Conservation (phyloP, 768 basidiomycete species). For the Kwoniella shandongensis region DNA sequence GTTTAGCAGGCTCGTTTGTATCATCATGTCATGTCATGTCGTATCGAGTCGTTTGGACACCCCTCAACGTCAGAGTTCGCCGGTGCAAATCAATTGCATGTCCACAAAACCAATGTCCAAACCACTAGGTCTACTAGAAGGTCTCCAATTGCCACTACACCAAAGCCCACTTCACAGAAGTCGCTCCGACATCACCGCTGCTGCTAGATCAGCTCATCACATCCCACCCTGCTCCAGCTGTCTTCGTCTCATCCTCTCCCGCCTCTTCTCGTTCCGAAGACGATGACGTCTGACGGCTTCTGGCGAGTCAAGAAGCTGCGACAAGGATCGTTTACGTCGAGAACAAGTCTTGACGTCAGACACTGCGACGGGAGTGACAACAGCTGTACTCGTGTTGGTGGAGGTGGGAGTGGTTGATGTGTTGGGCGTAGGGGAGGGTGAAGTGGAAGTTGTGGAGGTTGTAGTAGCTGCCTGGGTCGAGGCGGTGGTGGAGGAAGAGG, state of each 20-base stretch:
- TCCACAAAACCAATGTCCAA: too few relatives aligned
- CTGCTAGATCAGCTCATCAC: too few relatives aligned
- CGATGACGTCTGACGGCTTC: slow-evolving; percentile 9
- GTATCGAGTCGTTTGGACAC: too few relatives aligned
- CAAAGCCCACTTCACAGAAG: too few relatives aligned
- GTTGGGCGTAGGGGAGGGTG: neutral
- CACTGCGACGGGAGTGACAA: neutral
- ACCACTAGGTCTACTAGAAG: too few relatives aligned
- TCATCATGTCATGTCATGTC: too few relatives aligned
- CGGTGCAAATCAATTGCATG: too few relatives aligned
- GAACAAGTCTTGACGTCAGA: neutral
- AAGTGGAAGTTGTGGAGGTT: neutral
- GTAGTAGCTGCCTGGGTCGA: neutral
- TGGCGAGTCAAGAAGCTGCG: slow-evolving; percentile 2
- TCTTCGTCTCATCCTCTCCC: slow-evolving; percentile 12
- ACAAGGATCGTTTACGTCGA: slow-evolving; percentile 2
- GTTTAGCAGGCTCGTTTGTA: too few relatives aligned
- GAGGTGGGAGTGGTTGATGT: neutral
- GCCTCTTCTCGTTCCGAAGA: slow-evolving; percentile 9
- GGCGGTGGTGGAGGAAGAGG: neutral
- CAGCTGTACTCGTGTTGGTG: neutral
- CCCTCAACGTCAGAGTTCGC: too few relatives aligned
- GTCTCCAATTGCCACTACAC: too few relatives aligned
- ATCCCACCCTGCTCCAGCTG: too few relatives aligned
- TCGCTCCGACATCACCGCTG: too few relatives aligned